A percentile compares a stretch with the other conserved stretches of the same genome.
Evolutionary conservation across 805 yeast species (phyloP).

Genomic region (Schizosaccharomyces pombe): DNA sequence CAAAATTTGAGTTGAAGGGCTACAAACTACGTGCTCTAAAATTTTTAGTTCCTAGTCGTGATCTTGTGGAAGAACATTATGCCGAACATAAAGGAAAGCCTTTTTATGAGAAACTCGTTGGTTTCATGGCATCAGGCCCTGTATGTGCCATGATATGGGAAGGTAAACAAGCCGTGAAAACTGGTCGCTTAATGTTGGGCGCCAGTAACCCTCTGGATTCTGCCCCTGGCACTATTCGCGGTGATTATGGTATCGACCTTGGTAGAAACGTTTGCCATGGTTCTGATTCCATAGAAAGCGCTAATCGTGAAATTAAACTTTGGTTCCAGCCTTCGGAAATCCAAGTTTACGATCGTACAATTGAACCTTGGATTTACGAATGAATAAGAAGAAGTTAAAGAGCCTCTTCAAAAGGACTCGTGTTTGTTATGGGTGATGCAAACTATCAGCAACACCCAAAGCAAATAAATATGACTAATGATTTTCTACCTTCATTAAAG

Average conservation of each 20-base stretch:
- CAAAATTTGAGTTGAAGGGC: constrained; percentile 85
- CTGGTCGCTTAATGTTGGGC: constrained; percentile 89
- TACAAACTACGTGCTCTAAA: constrained; percentile 92
- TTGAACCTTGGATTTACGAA: constrained; percentile 83
- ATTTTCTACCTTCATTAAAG: too few relatives aligned
- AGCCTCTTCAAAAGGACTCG: too few relatives aligned
- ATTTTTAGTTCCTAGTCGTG: constrained; percentile 69
- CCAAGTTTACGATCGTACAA: constrained; percentile 70
- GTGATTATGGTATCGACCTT: constrained; percentile 93
- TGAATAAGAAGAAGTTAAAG: constrained; percentile 18
- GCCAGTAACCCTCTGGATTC: constrained; percentile 96
- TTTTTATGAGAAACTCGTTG: constrained; percentile 49
- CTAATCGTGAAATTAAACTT: constrained; percentile 80
- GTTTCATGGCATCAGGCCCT: constrained; percentile 97
- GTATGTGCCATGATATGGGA: constrained; percentile 98
- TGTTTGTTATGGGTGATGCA: too few relatives aligned
- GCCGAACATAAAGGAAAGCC: constrained; percentile 25
- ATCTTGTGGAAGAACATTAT: constrained; percentile 78
- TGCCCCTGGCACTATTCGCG: constrained; percentile 99
- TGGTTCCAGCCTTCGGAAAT: constrained; percentile 98
- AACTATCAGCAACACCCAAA: too few relatives aligned
- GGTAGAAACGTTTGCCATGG: constrained; percentile 99
- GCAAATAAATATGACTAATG: too few relatives aligned
- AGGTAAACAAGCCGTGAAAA: constrained; percentile 98
- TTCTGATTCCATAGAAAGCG: constrained; percentile 95